These are phyloP conservation scores for Erysimum cheiri DNA, from an alignment of 441 rosid species.

Conservation along the genomic window DNA sequence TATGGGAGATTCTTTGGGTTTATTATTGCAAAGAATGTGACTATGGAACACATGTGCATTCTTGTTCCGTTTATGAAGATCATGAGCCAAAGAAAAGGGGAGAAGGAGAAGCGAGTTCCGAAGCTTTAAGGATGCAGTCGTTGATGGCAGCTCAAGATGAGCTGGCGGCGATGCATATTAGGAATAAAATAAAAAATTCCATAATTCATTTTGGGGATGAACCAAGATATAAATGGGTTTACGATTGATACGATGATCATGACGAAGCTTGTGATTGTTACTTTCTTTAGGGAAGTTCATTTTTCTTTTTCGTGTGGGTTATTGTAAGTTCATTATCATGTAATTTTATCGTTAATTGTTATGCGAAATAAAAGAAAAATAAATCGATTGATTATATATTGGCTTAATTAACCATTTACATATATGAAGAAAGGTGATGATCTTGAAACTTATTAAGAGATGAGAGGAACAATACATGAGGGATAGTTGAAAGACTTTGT, in stretches of 20 bases:
- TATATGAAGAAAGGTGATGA: background rate
- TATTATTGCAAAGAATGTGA: slow-evolving; percentile 40
- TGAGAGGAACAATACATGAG: background rate
- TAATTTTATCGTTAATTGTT: background rate
- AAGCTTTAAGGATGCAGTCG: slow-evolving; percentile 22
- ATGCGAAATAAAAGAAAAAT: background rate
- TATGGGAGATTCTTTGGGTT: slow-evolving; percentile 38
- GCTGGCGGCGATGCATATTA: too few relatives aligned
- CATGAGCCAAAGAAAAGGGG: slow-evolving; percentile 20
- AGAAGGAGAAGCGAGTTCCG: slow-evolving; percentile 12
- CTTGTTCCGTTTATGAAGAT: slow-evolving; percentile 29
- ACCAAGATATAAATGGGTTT: slow-evolving; percentile 38
- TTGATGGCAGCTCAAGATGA: too few relatives aligned
- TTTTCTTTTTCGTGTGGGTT: background rate
- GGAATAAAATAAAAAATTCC: slow-evolving; percentile 16
- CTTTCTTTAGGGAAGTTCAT: background rate
- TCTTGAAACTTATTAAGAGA: background rate
- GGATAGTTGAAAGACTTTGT: too few relatives aligned
- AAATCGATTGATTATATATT: background rate
- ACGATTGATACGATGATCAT: background rate
- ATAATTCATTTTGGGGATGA: slow-evolving; percentile 29
- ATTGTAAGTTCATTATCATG: background rate
- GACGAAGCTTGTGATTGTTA: slow-evolving; percentile 7
- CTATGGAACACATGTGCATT: slow-evolving; percentile 41
- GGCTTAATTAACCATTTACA: background rate